Conservation (phyloP, 139 green algal genomes). For the Penium margaritaceum region DNA sequence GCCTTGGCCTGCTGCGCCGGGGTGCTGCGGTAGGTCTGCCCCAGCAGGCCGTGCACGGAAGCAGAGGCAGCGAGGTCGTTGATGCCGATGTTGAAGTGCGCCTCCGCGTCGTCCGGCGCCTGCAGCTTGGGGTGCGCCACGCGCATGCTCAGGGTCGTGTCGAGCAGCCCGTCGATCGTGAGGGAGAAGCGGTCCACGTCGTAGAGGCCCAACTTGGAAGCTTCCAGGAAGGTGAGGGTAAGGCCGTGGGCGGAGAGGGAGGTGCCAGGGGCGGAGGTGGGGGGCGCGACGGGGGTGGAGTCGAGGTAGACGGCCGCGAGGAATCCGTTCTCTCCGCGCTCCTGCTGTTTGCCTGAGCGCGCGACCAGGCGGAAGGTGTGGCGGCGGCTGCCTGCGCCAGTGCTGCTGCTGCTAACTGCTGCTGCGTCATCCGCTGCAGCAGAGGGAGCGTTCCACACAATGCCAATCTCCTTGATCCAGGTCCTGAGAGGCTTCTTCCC, state of each 20-base stretch:
- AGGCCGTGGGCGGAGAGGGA: no score
- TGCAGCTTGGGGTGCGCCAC: not conserved
- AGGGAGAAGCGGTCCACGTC: slow-evolving; percentile 8
- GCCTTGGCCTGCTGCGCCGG: no score
- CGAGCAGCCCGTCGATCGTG: not conserved
- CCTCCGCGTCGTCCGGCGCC: not conserved
- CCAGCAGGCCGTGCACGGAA: slow-evolving; percentile 26
- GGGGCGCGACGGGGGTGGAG: no score
- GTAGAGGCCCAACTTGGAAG: not conserved
- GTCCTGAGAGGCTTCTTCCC: no score
- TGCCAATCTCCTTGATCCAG: no score
- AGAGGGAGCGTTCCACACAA: no score
- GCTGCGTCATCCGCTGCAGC: no score
- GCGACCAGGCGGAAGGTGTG: not conserved
- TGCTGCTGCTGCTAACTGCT: no score
- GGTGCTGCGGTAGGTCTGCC: slow-evolving; percentile 25
- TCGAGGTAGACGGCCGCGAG: slow-evolving; percentile 13
- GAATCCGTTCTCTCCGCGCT: slow-evolving; percentile 17
- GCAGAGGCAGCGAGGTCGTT: not conserved
- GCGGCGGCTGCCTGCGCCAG: no score
- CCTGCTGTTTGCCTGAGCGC: slow-evolving; percentile 14
- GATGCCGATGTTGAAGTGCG: slow-evolving; percentile 16
- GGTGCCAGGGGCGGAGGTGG: no score
- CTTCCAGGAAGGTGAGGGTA: not conserved
- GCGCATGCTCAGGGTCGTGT: not conserved